phyloP scores from a whole-genome alignment of 1,284 basidiomycete genomes.

The Crepidotus sp. region DNA sequence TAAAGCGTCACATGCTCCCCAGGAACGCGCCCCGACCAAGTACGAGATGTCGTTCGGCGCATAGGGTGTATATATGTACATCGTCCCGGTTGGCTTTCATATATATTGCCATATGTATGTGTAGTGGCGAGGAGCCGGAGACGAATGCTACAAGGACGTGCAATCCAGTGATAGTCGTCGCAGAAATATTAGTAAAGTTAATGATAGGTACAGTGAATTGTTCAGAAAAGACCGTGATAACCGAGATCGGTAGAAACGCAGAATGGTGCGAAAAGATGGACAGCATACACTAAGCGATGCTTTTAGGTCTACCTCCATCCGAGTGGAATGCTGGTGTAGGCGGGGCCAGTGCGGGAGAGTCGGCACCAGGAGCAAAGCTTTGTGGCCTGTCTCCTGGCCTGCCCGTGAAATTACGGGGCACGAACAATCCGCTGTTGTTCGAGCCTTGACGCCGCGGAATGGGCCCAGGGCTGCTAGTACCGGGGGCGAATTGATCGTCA shows the following conservation, averaged over 20 bases:
- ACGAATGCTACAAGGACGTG: slow-evolving; percentile 2
- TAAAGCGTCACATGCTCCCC: background rate
- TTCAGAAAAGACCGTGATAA: slow-evolving; percentile 6
- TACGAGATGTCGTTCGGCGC: slow-evolving; percentile 12
- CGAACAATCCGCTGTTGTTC: slow-evolving; percentile 15
- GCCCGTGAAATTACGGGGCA: slow-evolving; percentile 13
- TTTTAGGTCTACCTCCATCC: slow-evolving; percentile 18
- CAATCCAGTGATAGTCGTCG: slow-evolving; percentile 7
- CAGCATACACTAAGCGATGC: slow-evolving; percentile 13
- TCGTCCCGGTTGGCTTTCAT: slow-evolving; percentile 1
- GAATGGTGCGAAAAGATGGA: too few relatives aligned
- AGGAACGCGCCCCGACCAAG: slow-evolving; percentile 7
- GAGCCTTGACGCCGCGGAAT: slow-evolving; percentile 14
- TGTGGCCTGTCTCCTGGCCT: slow-evolving; percentile 17
- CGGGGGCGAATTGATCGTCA: slow-evolving; percentile 15
- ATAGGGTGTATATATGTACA: slow-evolving; percentile 6
- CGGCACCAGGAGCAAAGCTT: slow-evolving; percentile 17
- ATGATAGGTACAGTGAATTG: slow-evolving; percentile 8
- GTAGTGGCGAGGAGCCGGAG: slow-evolving; percentile 1
- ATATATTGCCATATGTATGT: slow-evolving; percentile 4
- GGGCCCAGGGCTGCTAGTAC: slow-evolving; percentile 11
- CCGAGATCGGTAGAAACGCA: background rate
- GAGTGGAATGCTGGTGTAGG: slow-evolving; percentile 21
- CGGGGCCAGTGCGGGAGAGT: slow-evolving; percentile 18
- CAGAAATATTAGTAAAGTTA: slow-evolving; percentile 15